A percentile compares a stretch with the other conserved stretches of the same genome.
These are phyloP conservation scores for Populus alba DNA, from an alignment of 345 rosid genomes.

Conservation along the genomic window DNA sequence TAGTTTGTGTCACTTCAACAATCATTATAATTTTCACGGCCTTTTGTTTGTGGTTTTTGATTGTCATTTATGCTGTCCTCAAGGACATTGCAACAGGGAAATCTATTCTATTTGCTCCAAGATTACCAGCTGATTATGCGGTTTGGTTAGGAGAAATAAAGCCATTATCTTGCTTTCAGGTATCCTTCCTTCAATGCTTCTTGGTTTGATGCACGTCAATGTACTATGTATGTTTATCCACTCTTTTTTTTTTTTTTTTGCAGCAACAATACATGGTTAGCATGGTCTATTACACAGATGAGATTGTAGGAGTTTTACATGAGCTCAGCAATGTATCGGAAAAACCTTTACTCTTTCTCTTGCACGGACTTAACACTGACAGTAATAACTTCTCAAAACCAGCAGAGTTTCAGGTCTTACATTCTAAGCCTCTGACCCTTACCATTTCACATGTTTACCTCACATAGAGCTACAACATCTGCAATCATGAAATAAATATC, in stretches of 20 bases:
- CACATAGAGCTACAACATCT: not conserved
- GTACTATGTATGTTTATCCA: not conserved
- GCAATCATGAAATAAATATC: slow-evolving; percentile 3
- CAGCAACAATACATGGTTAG: slow-evolving; percentile 77
- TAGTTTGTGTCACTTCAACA: not conserved
- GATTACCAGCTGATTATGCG: slow-evolving; percentile 78
- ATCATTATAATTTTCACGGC: not conserved
- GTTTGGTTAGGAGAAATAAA: slow-evolving; percentile 91
- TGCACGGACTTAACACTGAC: slow-evolving; percentile 89
- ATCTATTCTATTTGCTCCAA: slow-evolving; percentile 76
- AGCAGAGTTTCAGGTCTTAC: slow-evolving; percentile 69
- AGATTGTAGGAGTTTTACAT: slow-evolving; percentile 51
- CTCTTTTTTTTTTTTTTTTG: slow-evolving; percentile 24
- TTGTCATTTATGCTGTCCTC: slow-evolving; percentile 5
- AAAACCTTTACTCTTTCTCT: slow-evolving; percentile 63
- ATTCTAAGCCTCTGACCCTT: slow-evolving; percentile 16
- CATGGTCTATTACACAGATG: slow-evolving; percentile 65
- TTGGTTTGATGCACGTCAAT: slow-evolving; percentile 9
- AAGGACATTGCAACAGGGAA: slow-evolving; percentile 82
- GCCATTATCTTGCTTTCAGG: slow-evolving; percentile 63
- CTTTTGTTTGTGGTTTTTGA: not conserved
- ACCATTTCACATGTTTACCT: not conserved
- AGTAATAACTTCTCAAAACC: slow-evolving; percentile 79
- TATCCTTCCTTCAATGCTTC: slow-evolving; percentile 14
- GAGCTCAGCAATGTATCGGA: slow-evolving; percentile 53